Conservation (phyloP, 805 yeast genomes). For the Dipodascopsis uninucleata region DNA sequence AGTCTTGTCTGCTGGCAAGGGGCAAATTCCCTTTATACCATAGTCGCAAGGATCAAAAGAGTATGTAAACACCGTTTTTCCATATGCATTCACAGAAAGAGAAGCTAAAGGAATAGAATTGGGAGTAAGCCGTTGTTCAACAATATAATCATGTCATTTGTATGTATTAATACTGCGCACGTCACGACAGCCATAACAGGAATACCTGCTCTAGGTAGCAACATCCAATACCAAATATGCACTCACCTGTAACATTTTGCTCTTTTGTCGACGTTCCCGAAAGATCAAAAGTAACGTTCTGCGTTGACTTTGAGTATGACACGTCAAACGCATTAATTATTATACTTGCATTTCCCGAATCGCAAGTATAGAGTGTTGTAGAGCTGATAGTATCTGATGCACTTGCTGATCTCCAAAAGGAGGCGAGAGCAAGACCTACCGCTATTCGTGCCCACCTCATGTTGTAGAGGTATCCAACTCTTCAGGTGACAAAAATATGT, state of each 20-base stretch:
- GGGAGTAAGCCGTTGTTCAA: not conserved
- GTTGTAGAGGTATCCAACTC: not conserved
- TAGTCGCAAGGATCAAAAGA: slow-evolving; percentile 35
- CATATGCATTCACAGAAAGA: slow-evolving; percentile 33
- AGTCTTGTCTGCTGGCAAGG: slow-evolving; percentile 30
- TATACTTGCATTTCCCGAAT: slow-evolving; percentile 12
- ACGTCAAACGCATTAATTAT: slow-evolving; percentile 14
- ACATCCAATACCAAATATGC: not conserved
- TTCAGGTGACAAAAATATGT: too few species aligned
- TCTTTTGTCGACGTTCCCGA: slow-evolving; percentile 16
- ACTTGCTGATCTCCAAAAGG: too few species aligned
- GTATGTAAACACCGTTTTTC: slow-evolving; percentile 30
- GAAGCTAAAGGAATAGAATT: slow-evolving; percentile 11
- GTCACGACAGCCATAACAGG: not conserved
- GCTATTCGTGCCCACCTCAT: not conserved
- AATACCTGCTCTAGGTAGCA: not conserved
- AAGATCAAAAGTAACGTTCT: slow-evolving; percentile 22
- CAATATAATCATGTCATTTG: not conserved
- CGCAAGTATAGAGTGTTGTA: slow-evolving; percentile 16
- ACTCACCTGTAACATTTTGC: slow-evolving; percentile 23
- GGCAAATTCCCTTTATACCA: slow-evolving; percentile 34
- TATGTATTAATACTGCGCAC: not conserved
- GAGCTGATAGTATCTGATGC: slow-evolving; percentile 21
- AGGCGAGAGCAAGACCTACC: too few species aligned
- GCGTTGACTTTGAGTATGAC: slow-evolving; percentile 13